A percentile compares a stretch with the other conserved stretches of the same genome.
These are phyloP conservation scores for Scutellaria barbata DNA, from an alignment of 257 asterid species.

Conservation along the genomic window DNA sequence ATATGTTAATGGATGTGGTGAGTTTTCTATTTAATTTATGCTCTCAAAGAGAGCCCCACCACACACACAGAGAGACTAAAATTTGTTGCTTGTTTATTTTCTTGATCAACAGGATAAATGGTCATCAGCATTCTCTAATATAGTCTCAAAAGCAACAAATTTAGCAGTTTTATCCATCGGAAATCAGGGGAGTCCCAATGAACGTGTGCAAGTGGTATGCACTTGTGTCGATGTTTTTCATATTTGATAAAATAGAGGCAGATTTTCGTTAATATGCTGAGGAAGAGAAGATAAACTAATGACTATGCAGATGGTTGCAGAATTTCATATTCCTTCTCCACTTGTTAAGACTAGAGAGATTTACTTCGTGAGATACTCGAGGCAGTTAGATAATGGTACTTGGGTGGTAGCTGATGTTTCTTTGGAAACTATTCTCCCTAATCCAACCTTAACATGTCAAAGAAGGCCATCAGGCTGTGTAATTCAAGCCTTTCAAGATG, in stretches of 20 bases:
- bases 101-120: slow-evolving; percentile 52
- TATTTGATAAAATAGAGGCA: background rate
- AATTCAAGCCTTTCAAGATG: slow-evolving; percentile 50
- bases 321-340: slow-evolving; percentile 58
- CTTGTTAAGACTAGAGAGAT: slow-evolving; percentile 46
- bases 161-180: slow-evolving; percentile 44
- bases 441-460: slow-evolving; percentile 35
- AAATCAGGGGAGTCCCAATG: slow-evolving; percentile 42
- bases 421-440: slow-evolving; percentile 53
- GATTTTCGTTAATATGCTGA: background rate
- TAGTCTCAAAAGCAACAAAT: slow-evolving; percentile 51
- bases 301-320: slow-evolving; percentile 52
- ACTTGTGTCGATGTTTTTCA: too few species aligned
- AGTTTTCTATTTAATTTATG: slow-evolving; percentile 18
- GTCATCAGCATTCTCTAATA: slow-evolving; percentile 53
- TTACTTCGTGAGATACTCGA: slow-evolving; percentile 54
- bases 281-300: background rate
- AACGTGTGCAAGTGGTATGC: slow-evolving; percentile 58
- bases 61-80: background rate
- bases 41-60: background rate
- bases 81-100: background rate
- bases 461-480: slow-evolving; percentile 71
- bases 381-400: slow-evolving; percentile 41
- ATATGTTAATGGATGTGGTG: slow-evolving; percentile 62
- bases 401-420: slow-evolving; percentile 69